Base-by-base conservation (phyloP, 768 basidiomycete genomes). In the Termitomyces sp. region DNA sequence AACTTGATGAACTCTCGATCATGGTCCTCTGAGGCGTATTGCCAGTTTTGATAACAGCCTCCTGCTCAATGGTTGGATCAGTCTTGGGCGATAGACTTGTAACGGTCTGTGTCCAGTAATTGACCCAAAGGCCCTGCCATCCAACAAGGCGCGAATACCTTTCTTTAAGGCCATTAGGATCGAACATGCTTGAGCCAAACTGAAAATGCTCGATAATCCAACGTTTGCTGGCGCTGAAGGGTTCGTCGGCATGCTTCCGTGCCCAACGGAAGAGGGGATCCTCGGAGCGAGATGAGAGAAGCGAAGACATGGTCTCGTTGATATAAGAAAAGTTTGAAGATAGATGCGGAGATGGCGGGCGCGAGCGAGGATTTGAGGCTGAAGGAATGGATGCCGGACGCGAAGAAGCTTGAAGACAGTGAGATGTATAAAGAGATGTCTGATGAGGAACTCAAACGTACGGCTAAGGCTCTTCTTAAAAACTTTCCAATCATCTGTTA, bases 141-240 rank as follows among this genome's bases (percentile, higher is more conserved):
- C 59, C 66, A 6, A 79, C 76, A 17, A 85, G 68, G 12, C 59
- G 66, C 11, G 67, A 60, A 61, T 84, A 85, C n/a, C 83, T 77
- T 5, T 71, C 68, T 50, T 73, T 74, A 41, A 85, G 67, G 0
- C 76, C 79, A 6, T 62, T 62, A 0, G 81, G 80, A 59, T 84
- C 82, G 62, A 84, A 82, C 79, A 84, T 81, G 63, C 76, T 79
- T 6, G 70, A 68, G 4, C 82, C 81, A 58, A 84, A 84, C 64
- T 85, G 82, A 58, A 81, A 80, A 40, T 73, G 75, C 62, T 84
- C 82, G 25, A 79, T 61, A 37, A 83, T 63, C 80, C 79, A 82
- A 23, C 76, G 75, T 61, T 75, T 77, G 35, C 76, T 73, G 5
- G 79, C 78, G 16, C 68, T 66, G 41, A 83, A 63, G 0, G 82